Percentiles rank a stretch among this genome's conserved stretches.
phyloP scores from a whole-genome alignment of 805 yeast species.

The Priceomyces medius region DNA sequence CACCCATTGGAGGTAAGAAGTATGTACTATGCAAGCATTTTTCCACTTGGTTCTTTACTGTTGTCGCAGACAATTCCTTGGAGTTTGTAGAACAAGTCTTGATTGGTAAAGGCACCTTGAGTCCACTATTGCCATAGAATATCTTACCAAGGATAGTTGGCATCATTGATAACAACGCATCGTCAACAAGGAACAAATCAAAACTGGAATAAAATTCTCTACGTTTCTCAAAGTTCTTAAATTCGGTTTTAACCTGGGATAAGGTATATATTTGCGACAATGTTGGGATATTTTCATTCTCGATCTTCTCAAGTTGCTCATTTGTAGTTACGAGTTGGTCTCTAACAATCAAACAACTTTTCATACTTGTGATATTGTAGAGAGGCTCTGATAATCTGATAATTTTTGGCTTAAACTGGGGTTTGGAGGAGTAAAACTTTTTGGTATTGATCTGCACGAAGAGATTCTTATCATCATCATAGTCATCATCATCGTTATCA shows the following conservation, averaged over 20 bases:
- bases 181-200: constrained; percentile 84
- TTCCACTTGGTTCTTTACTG: constrained; percentile 58
- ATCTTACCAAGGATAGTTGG: constrained; percentile 83
- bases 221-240: constrained; percentile 84
- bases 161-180: constrained; percentile 70
- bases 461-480: constrained; percentile 53
- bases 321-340: constrained; percentile 51
- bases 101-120: constrained; percentile 55
- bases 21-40: constrained; percentile 59
- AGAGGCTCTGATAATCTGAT: constrained; percentile 49
- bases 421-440: constrained; percentile 60
- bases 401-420: constrained; percentile 55
- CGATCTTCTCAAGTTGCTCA: constrained; percentile 46
- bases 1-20: constrained; percentile 72
- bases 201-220: constrained; percentile 67
- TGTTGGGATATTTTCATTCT: constrained; percentile 45
- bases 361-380: constrained; percentile 38
- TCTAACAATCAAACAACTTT: constrained; percentile 66
- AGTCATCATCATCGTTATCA: constrained; percentile 43
- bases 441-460: constrained; percentile 65
- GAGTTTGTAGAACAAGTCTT: constrained; percentile 24
- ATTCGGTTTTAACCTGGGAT: constrained; percentile 75
- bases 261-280: constrained; percentile 62
- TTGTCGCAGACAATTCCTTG: constrained; percentile 46
- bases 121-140: constrained; percentile 52